Conservation (phyloP, 345 rosid species). For the Salix suchowensis region DNA sequence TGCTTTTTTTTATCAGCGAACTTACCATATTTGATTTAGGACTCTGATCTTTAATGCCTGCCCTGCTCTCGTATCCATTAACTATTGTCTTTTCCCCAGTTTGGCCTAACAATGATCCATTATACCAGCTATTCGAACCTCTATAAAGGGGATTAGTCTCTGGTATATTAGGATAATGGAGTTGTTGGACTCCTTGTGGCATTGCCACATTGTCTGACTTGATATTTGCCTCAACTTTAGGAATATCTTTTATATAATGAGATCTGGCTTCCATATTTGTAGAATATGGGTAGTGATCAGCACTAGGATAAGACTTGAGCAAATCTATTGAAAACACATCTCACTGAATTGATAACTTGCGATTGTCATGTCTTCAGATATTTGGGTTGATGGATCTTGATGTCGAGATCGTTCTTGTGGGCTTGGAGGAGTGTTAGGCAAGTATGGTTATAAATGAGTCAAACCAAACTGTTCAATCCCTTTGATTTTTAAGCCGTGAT, state of each 20-base stretch:
- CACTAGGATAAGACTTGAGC: slow-evolving; percentile 28
- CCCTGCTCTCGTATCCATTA: neutral
- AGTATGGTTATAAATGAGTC: neutral
- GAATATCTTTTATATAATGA: neutral
- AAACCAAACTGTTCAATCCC: neutral
- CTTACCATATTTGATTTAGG: neutral
- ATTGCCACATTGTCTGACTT: neutral
- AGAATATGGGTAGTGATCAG: neutral
- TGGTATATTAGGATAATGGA: too few relatives aligned
- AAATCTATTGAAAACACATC: slow-evolving; percentile 40
- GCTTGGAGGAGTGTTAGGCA: neutral
- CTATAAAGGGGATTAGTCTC: too few relatives aligned
- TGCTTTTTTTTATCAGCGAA: neutral
- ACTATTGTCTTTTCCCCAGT: too few relatives aligned
- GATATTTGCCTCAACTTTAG: slow-evolving; percentile 11
- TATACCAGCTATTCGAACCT: too few relatives aligned
- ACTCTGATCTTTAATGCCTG: slow-evolving; percentile 8
- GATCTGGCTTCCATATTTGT: neutral
- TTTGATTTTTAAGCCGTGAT: neutral
- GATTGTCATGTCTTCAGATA: slow-evolving; percentile 28
- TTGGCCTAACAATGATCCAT: too few relatives aligned
- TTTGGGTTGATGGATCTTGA: slow-evolving; percentile 10
- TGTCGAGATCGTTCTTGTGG: slow-evolving; percentile 3
- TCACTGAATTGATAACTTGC: slow-evolving; percentile 49
- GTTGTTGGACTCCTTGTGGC: neutral